Evolutionary conservation across 495 filamentous ascomycete genomes (phyloP).

Genomic region (Xylaria longipes): DNA sequence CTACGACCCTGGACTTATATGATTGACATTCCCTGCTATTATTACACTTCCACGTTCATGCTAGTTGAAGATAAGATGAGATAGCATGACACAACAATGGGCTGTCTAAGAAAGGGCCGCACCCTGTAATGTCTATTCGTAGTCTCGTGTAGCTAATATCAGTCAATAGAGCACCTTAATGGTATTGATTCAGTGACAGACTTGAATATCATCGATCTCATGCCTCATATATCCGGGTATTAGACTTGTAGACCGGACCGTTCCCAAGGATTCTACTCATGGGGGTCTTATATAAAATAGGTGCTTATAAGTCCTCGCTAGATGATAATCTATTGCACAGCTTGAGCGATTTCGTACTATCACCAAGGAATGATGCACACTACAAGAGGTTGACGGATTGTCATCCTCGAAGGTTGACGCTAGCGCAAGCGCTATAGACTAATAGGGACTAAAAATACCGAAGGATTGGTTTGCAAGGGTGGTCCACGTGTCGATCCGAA

Average conservation of each 20-base stretch:
- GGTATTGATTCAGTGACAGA: background rate
- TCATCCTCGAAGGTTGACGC: background rate
- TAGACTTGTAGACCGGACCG: background rate
- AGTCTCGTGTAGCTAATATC: background rate
- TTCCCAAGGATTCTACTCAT: background rate
- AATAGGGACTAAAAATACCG: slow-evolving; percentile 23
- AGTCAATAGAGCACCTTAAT: background rate
- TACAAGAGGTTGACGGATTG: background rate
- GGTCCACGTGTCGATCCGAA: slow-evolving; percentile 23
- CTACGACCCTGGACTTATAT: background rate
- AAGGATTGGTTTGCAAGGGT: slow-evolving; percentile 21
- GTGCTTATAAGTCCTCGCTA: background rate
- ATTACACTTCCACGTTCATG: background rate
- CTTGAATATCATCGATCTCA: too few species aligned
- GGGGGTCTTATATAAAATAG: background rate
- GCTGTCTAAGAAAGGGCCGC: background rate
- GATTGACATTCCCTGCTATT: background rate
- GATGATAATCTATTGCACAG: background rate
- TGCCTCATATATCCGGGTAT: too few species aligned
- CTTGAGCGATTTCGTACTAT: slow-evolving; percentile 1
- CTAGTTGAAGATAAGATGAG: background rate
- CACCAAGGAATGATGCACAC: background rate
- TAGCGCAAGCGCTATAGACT: slow-evolving; percentile 1
- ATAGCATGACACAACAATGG: background rate
- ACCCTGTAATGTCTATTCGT: background rate